Base-by-base conservation (phyloP, 768 basidiomycete genomes). In the Leccinum olivaceopallidum region DNA sequence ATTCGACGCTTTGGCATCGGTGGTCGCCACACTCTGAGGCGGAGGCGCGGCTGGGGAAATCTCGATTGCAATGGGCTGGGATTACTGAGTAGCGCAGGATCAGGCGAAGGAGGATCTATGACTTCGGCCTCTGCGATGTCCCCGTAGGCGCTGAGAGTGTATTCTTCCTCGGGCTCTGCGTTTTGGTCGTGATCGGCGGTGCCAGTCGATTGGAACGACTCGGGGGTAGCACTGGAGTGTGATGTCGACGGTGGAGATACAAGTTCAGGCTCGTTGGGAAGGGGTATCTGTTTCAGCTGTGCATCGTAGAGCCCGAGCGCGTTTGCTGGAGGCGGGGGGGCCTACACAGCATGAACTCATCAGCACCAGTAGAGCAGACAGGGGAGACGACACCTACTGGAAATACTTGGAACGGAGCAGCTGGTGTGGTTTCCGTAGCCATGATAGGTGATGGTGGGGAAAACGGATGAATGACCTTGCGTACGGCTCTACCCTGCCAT, bases 131-230 rank as follows among this genome's bases (percentile, higher is more conserved):
- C 69, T 1, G 80, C 80, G 26, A 82, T 77, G 26, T 83, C 80
- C 8, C 83, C 81, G 44, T 73, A 83, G 13, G 73, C 78, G 28
- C 69, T 74, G 48, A 84, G 63, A 0, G 75, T 78, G 62, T 82
- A 65, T 59, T 77, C 75, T 18, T 79, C 75, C 9, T 80, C 74
- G 1, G 22, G 28, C 24, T 65, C 63, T 56, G 5, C 49, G 20
- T 26, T 34, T 5, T 51, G n/a, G 32, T 59, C 47, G n/a, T n/a
- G 13, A 37, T 57, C n/a, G 10, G 30, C 18, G 13, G 48, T 42
- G 39, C 9, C 39, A 34, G 13, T 3, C 6, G 62, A 44, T 20
- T 48, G 44, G 37, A 48, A 18, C 6, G 24, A 59, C 12, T 44
- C 44, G 0, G 59, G 30, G 28, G 50, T 44, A 3, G 42, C 56